These are phyloP conservation scores for Mortierella sp. DNA, from an alignment of 371 early-diverging fungal species.

Conservation along the genomic window DNA sequence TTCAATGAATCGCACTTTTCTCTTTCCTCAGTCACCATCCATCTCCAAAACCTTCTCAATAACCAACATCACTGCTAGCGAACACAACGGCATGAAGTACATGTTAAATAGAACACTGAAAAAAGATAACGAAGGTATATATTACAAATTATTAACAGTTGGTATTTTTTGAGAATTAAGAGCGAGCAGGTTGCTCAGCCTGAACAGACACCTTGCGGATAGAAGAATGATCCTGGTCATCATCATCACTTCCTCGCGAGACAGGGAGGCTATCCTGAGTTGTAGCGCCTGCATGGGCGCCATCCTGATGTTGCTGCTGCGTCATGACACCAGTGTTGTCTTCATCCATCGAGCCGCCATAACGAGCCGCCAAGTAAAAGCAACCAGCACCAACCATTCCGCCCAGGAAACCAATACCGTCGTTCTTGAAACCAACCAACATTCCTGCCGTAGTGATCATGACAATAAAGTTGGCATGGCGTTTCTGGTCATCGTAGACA, in stretches of 20 bases:
- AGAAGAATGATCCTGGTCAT: conserved; percentile 14
- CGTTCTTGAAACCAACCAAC: conserved; percentile 83
- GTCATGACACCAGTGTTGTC: conserved; percentile 39
- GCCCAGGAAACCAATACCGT: conserved; percentile 85
- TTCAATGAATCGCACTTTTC: too few species aligned
- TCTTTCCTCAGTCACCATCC: too few species aligned
- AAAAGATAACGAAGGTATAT: background rate
- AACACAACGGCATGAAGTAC: too few species aligned
- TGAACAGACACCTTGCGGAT: conserved; percentile 28
- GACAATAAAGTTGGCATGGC: conserved; percentile 75
- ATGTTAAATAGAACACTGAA: too few species aligned
- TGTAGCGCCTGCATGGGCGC: background rate
- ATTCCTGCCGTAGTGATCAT: conserved; percentile 79
- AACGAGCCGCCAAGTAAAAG: conserved; percentile 14
- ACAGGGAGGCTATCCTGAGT: conserved; percentile 4
- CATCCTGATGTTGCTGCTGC: background rate
- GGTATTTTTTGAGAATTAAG: conserved; percentile 5
- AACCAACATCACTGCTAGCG: too few species aligned
- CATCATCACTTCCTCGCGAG: background rate
- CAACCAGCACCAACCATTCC: conserved; percentile 62
- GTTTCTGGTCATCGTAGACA: conserved; percentile 55
- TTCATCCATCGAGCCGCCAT: conserved; percentile 34
- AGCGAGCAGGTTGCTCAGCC: conserved; percentile 16
- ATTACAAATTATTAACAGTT: background rate
- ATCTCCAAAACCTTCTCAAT: too few species aligned